phyloP scores from a whole-genome alignment of 2,329 filamentous ascomycete species.

The Ramularia collo-cygni region DNA sequence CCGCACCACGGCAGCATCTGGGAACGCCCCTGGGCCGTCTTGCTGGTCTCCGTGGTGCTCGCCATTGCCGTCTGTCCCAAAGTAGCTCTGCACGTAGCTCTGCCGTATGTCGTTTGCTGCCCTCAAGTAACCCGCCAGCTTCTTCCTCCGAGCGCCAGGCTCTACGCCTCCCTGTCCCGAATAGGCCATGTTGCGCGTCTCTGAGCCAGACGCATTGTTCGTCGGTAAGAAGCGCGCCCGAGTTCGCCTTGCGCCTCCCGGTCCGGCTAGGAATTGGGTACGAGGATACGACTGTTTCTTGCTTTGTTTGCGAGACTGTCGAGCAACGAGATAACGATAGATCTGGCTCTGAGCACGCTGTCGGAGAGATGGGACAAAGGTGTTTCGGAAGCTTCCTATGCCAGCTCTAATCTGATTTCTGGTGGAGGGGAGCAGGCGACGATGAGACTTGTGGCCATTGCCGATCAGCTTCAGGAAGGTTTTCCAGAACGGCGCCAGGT shows the following conservation, averaged over 20 bases:
- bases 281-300: no score
- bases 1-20: conserved; percentile 72
- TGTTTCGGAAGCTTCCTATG: conserved; percentile 64
- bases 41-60: conserved; percentile 17
- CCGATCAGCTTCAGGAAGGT: conserved; percentile 16
- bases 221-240: conserved; percentile 1
- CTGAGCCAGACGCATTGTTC: conserved; percentile 28
- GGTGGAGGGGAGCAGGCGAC: conserved; percentile 3
- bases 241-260: not conserved
- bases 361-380: conserved; percentile 65
- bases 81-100: conserved; percentile 51
- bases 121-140: conserved; percentile 65
- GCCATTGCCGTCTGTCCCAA: conserved; percentile 30
- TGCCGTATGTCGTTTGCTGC: conserved; percentile 66
- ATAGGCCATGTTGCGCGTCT: conserved; percentile 28
- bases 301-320: conserved; percentile 23
- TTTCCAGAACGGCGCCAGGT: conserved; percentile 26
- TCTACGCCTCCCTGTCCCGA: conserved; percentile 33
- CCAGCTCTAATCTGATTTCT: conserved; percentile 49
- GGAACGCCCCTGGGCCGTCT: conserved; percentile 57
- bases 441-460: not conserved
- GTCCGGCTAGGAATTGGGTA: conserved; percentile 9
- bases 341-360: conserved; percentile 67
- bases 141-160: conserved; percentile 67
- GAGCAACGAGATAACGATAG: conserved; percentile 43